Evolutionary conservation across 202 grass and related monocot species (phyloP), one percentile per base, ranked within the genome.

Genomic region (Hordeum pubiflorum): DNA sequence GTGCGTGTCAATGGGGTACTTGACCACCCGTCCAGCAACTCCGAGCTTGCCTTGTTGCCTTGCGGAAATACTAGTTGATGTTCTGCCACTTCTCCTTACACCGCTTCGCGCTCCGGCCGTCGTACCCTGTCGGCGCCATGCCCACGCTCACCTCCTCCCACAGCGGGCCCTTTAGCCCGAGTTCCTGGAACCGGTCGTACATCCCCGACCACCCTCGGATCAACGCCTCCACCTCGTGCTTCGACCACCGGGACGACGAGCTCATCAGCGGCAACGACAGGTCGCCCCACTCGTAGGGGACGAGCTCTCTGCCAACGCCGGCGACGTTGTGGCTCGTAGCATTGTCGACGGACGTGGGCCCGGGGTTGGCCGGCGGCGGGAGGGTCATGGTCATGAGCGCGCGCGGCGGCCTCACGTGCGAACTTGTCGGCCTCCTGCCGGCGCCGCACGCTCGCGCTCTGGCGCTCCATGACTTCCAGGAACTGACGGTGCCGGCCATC

Each of bases 51-150:
- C 56, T 69, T 81, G 1, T 46, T n/a, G 5, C 88, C 88, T 93
- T 97, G 60, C 95, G 83, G 86, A 94, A 97, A 74, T 97, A 97
- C 77, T 97, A 94, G 92, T 98, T 98, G 80, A 98, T 98, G 82
- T 98, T 98, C 90, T 98, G 92, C 95, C 95, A 98, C 84, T 94
- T 98, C 88, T 98, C 95, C 86, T 98, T 98, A 90, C 95, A 98
- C 10, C 95, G 46, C 82, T 98, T 94, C 0, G 95, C 82, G 72
- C 80, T 97, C 0, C 95, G 92, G 39, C 83, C 80, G 39, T 80
- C 76, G 76, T 92, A 97, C 0, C 95, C 92, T 43, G 93, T 75
- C 62, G 89, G 82, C 15, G 90, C 43, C 95, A 97, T 97, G 72
- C 86, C 80, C 76, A 68, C 12, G 88, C 95, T 97, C 67, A 97